Percentiles rank a stretch among this genome's conserved stretches.
Evolutionary conservation across 1,139 yeast species (phyloP).

Genomic region (Hyphopichia burtonii): DNA sequence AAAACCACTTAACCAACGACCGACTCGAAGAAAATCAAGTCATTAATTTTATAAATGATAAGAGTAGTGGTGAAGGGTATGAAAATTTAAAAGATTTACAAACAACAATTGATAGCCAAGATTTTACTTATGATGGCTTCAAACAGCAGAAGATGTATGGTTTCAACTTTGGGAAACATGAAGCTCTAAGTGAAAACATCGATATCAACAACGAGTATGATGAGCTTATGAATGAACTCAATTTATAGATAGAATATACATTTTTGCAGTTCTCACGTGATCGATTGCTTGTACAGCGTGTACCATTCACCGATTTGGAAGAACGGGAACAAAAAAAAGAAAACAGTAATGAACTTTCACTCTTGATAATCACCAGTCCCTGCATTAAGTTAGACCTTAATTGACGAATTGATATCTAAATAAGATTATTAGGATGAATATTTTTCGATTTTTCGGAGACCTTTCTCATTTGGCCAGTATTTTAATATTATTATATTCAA

Average conservation of each 20-base stretch:
- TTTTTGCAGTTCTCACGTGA: too few species aligned
- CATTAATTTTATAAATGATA: slow-evolving; percentile 16
- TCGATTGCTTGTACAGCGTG: too few species aligned
- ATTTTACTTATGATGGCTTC: slow-evolving; percentile 12
- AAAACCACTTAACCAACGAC: slow-evolving; percentile 19
- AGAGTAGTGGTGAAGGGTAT: slow-evolving; percentile 20
- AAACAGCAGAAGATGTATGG: slow-evolving; percentile 14
- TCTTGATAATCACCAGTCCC: too few species aligned
- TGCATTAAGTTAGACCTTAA: background rate
- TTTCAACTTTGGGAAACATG: slow-evolving; percentile 16
- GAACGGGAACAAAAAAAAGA: too few species aligned
- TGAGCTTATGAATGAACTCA: slow-evolving; percentile 17
- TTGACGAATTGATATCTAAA: too few species aligned
- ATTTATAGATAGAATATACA: slow-evolving; percentile 10
- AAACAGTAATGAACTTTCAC: background rate
- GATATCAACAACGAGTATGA: slow-evolving; percentile 21
- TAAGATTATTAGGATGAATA: slow-evolving; percentile 32
- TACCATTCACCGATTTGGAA: too few species aligned
- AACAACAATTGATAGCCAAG: slow-evolving; percentile 9
- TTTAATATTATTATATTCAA: slow-evolving; percentile 69
- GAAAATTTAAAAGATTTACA: slow-evolving; percentile 11
- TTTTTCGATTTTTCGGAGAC: slow-evolving; percentile 68
- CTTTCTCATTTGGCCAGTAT: slow-evolving; percentile 81
- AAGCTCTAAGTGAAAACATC: slow-evolving; percentile 6
- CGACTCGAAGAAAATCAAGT: slow-evolving; percentile 20